phyloP scores from a whole-genome alignment of 1,284 basidiomycete species.

The Cystobasidium sp. region DNA sequence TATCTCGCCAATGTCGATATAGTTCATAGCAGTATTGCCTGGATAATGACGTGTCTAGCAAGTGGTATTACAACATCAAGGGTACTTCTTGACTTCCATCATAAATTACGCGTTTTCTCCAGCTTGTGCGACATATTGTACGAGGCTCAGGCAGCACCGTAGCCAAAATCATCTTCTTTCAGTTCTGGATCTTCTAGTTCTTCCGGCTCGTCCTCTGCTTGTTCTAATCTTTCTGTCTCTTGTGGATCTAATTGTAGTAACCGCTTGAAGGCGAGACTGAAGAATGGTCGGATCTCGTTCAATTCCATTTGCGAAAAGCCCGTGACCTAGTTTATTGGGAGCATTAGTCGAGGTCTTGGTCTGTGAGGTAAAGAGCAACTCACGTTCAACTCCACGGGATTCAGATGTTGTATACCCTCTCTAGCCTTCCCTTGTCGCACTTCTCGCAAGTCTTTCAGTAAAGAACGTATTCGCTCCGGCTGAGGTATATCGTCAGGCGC shows the following conservation, averaged over 20 bases:
- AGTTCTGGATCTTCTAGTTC: slow-evolving; percentile 33
- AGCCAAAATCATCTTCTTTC: slow-evolving; percentile 26
- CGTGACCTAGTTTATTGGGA: no score
- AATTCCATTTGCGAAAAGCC: slow-evolving; percentile 88
- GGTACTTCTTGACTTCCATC: not conserved
- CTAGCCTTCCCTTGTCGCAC: slow-evolving; percentile 90
- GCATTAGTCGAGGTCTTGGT: not conserved
- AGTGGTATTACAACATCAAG: slow-evolving; percentile 16
- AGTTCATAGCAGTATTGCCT: not conserved
- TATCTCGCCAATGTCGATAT: not conserved
- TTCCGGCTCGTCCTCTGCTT: slow-evolving; percentile 32
- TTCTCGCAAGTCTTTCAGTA: slow-evolving; percentile 92
- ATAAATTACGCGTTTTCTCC: not conserved
- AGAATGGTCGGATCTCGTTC: slow-evolving; percentile 87
- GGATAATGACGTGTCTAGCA: not conserved
- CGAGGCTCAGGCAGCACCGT: slow-evolving; percentile 11
- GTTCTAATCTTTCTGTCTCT: slow-evolving; percentile 44
- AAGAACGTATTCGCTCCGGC: slow-evolving; percentile 76
- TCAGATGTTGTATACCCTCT: slow-evolving; percentile 67
- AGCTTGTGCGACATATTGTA: not conserved
- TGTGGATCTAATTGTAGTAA: slow-evolving; percentile 48
- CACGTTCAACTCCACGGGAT: slow-evolving; percentile 69
- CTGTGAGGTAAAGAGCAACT: slow-evolving; percentile 49
- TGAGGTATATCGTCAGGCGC: slow-evolving; percentile 86
- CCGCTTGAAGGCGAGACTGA: slow-evolving; percentile 57